Base-by-base conservation (phyloP, 306 rosid species). In the Cicer yamashitae region DNA sequence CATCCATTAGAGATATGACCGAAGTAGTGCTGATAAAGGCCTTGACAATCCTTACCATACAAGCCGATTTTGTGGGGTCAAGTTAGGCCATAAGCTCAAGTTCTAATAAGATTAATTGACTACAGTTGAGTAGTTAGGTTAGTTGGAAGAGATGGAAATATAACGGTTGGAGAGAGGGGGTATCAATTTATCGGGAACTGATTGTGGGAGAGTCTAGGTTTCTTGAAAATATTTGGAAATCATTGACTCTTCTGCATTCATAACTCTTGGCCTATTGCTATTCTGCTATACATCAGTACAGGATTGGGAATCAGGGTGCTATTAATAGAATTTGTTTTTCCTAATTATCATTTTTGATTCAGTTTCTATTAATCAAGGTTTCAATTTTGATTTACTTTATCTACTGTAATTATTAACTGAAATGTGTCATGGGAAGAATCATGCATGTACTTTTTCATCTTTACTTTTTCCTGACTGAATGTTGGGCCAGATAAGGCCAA, bases 331-430 rank as follows among this genome's bases (percentile, higher is more conserved):
- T n/a, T 60, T 60, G 8, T 15, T 64, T 38, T 64, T 41, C 50
- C 6, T 9, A 43, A 38, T 10, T 43, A 66, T 3, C 10, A 18
- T 10, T 43, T 18, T 44, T 66, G 18, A 18, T 64, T n/a, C 6
- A 18, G 70, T 64, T 14, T 64, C n/a, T 64, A 64, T 64, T 11
- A 41, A 9, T 66, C 6, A 17, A 18, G 76, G 13, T 47, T 22
- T 47, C 10, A 66, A 5, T 67, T 50, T 47, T 70, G 56, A 25
- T 65, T 75, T 70, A 15, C 59, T 39, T 12, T 62, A 30, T 53
- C 64, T 73, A 64, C 46, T 54, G 22, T 65, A 56, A 66, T 34
- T 40, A 22, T 45, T 47, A 22, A 43, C 48, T 63, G 38, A 41
- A 18, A 25, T 57, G 63, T 54, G 25, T 50, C 20, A 22, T 20